Conservation (phyloP, 1,284 basidiomycete species). For the Rugosomyces carneus region DNA sequence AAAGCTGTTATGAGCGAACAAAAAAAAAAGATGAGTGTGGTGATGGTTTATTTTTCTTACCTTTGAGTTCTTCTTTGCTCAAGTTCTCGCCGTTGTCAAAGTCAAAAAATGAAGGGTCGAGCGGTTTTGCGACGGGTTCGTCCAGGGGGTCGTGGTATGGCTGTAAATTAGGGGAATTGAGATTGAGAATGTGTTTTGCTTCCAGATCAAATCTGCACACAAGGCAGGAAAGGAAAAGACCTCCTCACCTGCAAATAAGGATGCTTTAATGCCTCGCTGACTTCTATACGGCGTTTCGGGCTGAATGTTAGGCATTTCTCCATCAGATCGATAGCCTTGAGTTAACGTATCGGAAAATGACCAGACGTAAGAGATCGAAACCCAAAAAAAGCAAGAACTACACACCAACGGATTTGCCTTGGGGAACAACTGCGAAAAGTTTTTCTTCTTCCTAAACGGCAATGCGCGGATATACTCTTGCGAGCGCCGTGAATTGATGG, state of each 20-base stretch:
- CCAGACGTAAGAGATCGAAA: too few relatives aligned
- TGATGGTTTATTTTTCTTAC: slow-evolving; percentile 23
- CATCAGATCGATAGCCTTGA: slow-evolving; percentile 90
- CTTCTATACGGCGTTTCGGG: slow-evolving; percentile 93
- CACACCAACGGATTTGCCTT: too few relatives aligned
- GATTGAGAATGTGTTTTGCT: too few relatives aligned
- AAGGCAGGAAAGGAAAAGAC: too few relatives aligned
- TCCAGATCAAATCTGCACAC: too few relatives aligned
- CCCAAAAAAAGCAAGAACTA: too few relatives aligned
- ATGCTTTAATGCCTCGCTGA: slow-evolving; percentile 86
- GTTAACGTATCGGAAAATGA: too few relatives aligned
- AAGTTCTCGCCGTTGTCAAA: slow-evolving; percentile 74
- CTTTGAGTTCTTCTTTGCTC: slow-evolving; percentile 66
- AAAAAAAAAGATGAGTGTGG: background rate
- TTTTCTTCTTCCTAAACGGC: slow-evolving; percentile 95
- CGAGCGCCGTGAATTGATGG: too few relatives aligned
- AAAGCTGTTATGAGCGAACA: background rate
- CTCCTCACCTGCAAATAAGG: too few relatives aligned
- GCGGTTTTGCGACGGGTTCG: slow-evolving; percentile 84
- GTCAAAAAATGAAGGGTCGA: slow-evolving; percentile 86
- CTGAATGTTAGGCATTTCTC: slow-evolving; percentile 99
- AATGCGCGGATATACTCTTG: too few relatives aligned
- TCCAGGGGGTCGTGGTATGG: slow-evolving; percentile 99
- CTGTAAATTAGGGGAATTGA: too few relatives aligned
- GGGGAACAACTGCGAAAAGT: too few relatives aligned